Percentiles rank a stretch among this genome's conserved stretches.
These are phyloP conservation scores for Hypoxylon sp. DNA, from an alignment of 2,329 filamentous ascomycete genomes.

Conservation along the genomic window DNA sequence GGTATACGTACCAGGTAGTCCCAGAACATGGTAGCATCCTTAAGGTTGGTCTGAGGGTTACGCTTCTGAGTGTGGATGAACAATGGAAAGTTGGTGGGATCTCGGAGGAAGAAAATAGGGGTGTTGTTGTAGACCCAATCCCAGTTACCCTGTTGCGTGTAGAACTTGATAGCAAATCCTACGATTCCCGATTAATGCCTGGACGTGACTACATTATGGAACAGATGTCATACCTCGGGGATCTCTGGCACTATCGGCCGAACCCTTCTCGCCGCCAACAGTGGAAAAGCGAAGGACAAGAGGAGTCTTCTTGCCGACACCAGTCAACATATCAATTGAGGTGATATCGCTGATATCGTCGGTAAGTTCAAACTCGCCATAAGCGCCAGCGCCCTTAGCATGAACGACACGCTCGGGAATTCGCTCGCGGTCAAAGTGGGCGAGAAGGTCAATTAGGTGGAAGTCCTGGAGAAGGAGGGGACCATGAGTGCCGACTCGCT, in stretches of 20 bases:
- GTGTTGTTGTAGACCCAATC: slow-evolving; percentile 85
- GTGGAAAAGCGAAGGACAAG: slow-evolving; percentile 76
- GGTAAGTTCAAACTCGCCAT: slow-evolving; percentile 62
- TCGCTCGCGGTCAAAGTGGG: slow-evolving; percentile 60
- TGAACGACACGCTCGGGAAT: slow-evolving; percentile 65
- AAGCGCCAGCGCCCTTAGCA: slow-evolving; percentile 58
- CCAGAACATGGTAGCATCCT: slow-evolving; percentile 72
- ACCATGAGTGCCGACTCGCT: slow-evolving; percentile 54
- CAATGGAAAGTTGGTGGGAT: slow-evolving; percentile 80
- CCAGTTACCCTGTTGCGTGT: slow-evolving; percentile 80
- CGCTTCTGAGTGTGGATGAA: slow-evolving; percentile 86
- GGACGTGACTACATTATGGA: slow-evolving; percentile 11
- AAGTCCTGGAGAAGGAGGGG: slow-evolving; percentile 53
- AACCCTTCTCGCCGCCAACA: slow-evolving; percentile 79
- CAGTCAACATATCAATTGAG: slow-evolving; percentile 62
- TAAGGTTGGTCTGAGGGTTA: slow-evolving; percentile 79
- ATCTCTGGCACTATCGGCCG: slow-evolving; percentile 76
- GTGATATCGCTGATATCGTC: slow-evolving; percentile 65
- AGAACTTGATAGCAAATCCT: slow-evolving; percentile 79
- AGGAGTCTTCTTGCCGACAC: slow-evolving; percentile 72
- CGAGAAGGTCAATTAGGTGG: slow-evolving; percentile 51
- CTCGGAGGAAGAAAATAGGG: slow-evolving; percentile 82
- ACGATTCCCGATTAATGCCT: slow-evolving; percentile 16
- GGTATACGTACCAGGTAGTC: slow-evolving; percentile 59
- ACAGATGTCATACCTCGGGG: slow-evolving; percentile 46